Evolutionary conservation across 345 rosid genomes (phyloP).

Genomic region (Pistacia integerrima): DNA sequence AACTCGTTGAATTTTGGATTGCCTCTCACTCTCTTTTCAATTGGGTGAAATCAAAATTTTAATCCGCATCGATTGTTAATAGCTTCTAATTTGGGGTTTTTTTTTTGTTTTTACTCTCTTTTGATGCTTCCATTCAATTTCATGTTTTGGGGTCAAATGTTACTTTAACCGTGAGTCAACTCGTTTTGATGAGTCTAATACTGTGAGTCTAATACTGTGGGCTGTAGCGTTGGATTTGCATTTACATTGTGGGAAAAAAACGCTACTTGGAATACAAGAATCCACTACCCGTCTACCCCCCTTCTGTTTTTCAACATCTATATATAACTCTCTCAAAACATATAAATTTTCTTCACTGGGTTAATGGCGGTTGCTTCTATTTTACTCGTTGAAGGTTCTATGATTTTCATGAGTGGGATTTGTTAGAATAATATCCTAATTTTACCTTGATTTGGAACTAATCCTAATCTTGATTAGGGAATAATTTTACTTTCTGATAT

Average conservation of each 20-base stretch:
- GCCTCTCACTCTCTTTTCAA: too few relatives aligned
- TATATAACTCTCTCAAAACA: too few relatives aligned
- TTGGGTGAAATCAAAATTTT: too few relatives aligned
- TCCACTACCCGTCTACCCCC: neutral
- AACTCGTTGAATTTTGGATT: too few relatives aligned
- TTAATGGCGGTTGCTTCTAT: neutral
- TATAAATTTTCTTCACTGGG: neutral
- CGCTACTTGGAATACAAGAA: neutral
- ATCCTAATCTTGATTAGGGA: too few relatives aligned
- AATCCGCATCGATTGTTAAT: too few relatives aligned
- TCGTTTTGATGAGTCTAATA: neutral
- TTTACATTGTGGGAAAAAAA: neutral
- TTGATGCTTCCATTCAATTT: too few relatives aligned
- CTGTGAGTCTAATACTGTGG: neutral
- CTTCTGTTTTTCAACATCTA: neutral
- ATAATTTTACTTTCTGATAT: too few relatives aligned
- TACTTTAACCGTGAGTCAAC: neutral
- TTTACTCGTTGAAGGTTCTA: neutral
- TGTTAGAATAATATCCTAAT: too few relatives aligned
- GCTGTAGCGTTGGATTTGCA: conserved; percentile 5
- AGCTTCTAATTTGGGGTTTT: too few relatives aligned
- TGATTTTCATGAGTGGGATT: too few relatives aligned
- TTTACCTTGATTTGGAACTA: neutral
- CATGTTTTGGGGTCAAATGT: neutral
- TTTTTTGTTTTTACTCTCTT: too few relatives aligned